Percentiles rank a stretch among this genome's conserved stretches.
Evolutionary conservation across 2,329 filamentous ascomycete species (phyloP).

Genomic region (Ophiostoma sp.): DNA sequence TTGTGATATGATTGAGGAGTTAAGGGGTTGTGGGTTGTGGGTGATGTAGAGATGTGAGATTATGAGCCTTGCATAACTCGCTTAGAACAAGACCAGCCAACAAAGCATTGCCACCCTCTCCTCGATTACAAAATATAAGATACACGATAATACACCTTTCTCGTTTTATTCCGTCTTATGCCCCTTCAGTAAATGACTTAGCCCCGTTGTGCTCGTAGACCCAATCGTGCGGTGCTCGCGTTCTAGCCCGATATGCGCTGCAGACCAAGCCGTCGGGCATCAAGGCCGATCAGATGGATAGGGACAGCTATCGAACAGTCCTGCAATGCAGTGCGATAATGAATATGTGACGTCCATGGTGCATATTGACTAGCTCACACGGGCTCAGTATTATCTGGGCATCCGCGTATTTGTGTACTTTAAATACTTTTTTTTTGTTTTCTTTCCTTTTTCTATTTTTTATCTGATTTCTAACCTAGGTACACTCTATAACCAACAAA

Average conservation of each 20-base stretch:
- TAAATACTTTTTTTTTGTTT: not conserved
- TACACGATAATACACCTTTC: not conserved
- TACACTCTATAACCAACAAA: not conserved
- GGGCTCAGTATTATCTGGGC: no score
- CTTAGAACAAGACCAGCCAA: not conserved
- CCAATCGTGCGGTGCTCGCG: not conserved
- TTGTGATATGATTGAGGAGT: not conserved
- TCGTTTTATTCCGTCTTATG: not conserved
- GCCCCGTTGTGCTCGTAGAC: no score
- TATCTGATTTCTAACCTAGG: not conserved
- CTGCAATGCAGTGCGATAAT: not conserved
- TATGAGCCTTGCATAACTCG: not conserved
- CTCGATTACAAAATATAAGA: not conserved
- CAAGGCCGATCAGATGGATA: not conserved
- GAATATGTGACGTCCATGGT: not conserved
- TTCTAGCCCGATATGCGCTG: not conserved
- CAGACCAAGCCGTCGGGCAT: constrained; percentile 1
- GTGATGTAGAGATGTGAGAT: no score
- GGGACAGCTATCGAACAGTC: not conserved
- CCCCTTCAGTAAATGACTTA: not conserved
- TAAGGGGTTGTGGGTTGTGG: no score
- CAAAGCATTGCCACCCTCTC: not conserved
- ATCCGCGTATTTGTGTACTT: no score
- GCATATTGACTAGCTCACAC: not conserved
- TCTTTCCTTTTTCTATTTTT: not conserved